Base-by-base conservation (phyloP, 1,139 yeast species). In the Scheffersomyces titani region DNA sequence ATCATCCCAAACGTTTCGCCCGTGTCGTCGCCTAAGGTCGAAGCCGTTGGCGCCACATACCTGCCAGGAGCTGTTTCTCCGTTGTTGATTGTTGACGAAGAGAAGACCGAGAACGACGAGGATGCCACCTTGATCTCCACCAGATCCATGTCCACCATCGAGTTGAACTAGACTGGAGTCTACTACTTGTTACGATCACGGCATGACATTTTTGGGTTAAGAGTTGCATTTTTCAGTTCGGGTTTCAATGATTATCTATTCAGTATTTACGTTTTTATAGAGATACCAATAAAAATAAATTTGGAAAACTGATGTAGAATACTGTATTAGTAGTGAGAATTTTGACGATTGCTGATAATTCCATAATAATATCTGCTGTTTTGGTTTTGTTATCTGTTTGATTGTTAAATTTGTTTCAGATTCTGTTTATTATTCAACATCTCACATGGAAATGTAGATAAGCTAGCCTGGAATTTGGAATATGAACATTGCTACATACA, bases 1-100 rank as follows among this genome's bases (percentile, higher is more conserved):
- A 79, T 87, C 51, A 86, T 87, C 66, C 87, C 88, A 63, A 73
- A 83, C 58, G 80, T 86, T 52, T 86, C 90, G 2, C 91, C 91
- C 49, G 81, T 80, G 6, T 74, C 88, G 1, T 73, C 79, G 6
- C 80, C 82, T 30, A 57, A 63, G 22, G 65, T 74, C 51, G 54
- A 56, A 3, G 71, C 76, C 40, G 59, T 54, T 4, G 54, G 50
- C 19, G 54, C 53, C 19, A 44, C 53, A 18, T n/a, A 21, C 24
- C 49, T 44, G 16, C 44, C 51, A 49, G 47, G 19, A 52, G 49
- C 63, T 55, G 55, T 48, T 7, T 22, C 61, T 54, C 61, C 63
- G 11, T 58, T 60, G 52, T 62, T 63, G 53, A 61, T 65, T 24
- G 59, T 59, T 30, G 57, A 60, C 11, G 63, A 60, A 46, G 56